Percentiles rank a stretch among this genome's conserved stretches.
Conservation (phyloP, 371 early-diverging fungal species). For the Actinomucor elegans region DNA sequence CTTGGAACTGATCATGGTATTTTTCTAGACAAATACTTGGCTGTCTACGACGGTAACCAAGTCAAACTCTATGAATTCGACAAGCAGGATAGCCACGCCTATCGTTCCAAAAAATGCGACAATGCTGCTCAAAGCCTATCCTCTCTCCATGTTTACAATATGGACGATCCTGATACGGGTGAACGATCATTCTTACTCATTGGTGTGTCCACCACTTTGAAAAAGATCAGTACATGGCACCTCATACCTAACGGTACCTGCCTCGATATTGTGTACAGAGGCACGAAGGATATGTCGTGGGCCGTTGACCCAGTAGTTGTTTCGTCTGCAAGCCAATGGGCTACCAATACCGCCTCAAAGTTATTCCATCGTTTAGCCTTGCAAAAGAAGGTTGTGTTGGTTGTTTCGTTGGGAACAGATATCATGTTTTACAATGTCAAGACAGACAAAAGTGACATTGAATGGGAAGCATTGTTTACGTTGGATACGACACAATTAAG, state of each 20-base stretch:
- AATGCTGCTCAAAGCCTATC: slow-evolving; percentile 10
- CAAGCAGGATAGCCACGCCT: slow-evolving; percentile 24
- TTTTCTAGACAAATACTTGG: slow-evolving; percentile 32
- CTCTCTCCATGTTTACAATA: slow-evolving; percentile 31
- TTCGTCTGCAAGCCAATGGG: slow-evolving; percentile 17
- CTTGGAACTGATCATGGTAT: too few relatives aligned
- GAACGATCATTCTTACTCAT: slow-evolving; percentile 21
- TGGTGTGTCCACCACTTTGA: slow-evolving; percentile 20
- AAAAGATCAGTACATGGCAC: slow-evolving; percentile 28
- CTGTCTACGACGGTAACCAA: slow-evolving; percentile 38
- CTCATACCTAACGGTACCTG: not conserved
- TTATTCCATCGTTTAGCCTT: slow-evolving; percentile 17
- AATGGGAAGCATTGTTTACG: slow-evolving; percentile 29
- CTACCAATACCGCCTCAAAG: slow-evolving; percentile 22
- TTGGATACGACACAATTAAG: slow-evolving; percentile 14
- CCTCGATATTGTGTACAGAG: slow-evolving; percentile 10
- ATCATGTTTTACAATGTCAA: slow-evolving; percentile 19
- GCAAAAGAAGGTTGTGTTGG: slow-evolving; percentile 4
- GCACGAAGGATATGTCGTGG: slow-evolving; percentile 13
- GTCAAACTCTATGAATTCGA: slow-evolving; percentile 31
- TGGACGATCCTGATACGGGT: slow-evolving; percentile 7
- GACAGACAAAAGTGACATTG: not conserved
- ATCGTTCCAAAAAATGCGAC: slow-evolving; percentile 25
- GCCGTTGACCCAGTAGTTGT: not conserved
- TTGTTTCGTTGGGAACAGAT: slow-evolving; percentile 5